Conservation (phyloP, 2,329 filamentous ascomycete genomes). For the Pestalotiopsis sp. region DNA sequence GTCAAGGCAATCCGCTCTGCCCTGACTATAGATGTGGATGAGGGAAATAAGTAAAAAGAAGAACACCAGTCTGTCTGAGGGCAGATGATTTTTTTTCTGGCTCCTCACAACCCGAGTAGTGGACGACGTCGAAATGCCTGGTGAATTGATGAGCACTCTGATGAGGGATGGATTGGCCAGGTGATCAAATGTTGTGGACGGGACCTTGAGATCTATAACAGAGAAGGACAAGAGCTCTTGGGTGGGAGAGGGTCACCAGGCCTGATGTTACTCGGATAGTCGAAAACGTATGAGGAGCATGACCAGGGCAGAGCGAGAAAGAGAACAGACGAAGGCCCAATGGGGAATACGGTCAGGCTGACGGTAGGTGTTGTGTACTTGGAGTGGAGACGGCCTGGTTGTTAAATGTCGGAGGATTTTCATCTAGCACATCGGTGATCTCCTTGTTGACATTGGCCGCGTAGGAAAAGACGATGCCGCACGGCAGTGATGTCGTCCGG, state of each 20-base stretch:
- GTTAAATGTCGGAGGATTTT: constrained; percentile 5
- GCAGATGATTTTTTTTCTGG: background rate
- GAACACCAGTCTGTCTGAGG: background rate
- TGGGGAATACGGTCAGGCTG: constrained; percentile 7
- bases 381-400: constrained; percentile 5
- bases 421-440: constrained; percentile 7
- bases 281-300: background rate
- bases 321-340: constrained; percentile 14
- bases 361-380: constrained; percentile 8
- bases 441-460: constrained; percentile 10
- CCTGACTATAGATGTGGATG: constrained; percentile 11
- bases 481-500: background rate
- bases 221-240: background rate
- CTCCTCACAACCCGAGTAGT: background rate
- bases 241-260: background rate
- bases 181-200: background rate
- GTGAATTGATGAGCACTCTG: background rate
- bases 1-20: constrained; percentile 28
- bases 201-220: background rate
- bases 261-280: background rate
- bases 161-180: constrained; percentile 3
- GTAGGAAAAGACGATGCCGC: background rate
- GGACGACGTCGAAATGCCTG: background rate
- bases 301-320: background rate
- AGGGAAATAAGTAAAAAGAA: background rate